A percentile compares a stretch with the other conserved stretches of the same genome.
Evolutionary conservation across 2,329 filamentous ascomycete genomes (phyloP).

Genomic region (Falciphora oryzae): DNA sequence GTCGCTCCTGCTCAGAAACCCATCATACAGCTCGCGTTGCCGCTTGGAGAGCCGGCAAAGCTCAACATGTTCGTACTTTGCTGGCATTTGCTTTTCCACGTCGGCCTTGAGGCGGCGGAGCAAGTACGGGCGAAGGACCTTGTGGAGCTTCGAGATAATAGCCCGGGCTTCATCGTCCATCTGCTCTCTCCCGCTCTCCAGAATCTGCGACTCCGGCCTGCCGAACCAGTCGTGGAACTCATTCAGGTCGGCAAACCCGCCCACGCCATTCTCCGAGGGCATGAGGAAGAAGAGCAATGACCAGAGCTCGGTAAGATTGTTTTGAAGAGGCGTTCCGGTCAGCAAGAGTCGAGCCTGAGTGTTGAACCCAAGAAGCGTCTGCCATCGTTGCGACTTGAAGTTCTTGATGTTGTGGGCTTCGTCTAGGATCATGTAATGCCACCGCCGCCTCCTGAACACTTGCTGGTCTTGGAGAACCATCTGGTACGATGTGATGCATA

Average conservation of each 20-base stretch:
- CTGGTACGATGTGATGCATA: conserved; percentile 96
- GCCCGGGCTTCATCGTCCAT: conserved; percentile 91
- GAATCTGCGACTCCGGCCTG: conserved; percentile 89
- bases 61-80: conserved; percentile 94
- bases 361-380: conserved; percentile 88
- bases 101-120: conserved; percentile 89
- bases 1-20: conserved; percentile 85
- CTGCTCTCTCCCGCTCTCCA: conserved; percentile 88
- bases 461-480: conserved; percentile 90
- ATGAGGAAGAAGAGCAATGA: conserved; percentile 94
- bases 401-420: conserved; percentile 99
- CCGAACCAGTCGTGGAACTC: conserved; percentile 97
- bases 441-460: conserved; percentile 84
- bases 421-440: conserved; percentile 98
- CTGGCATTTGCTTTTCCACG: conserved; percentile 98
- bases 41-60: conserved; percentile 93
- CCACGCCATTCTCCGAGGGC: conserved; percentile 80
- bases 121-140: conserved; percentile 86
- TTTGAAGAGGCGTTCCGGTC: conserved; percentile 92
- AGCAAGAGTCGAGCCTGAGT: conserved; percentile 81
- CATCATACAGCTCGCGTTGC: conserved; percentile 92
- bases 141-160: conserved; percentile 89
- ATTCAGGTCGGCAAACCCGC: conserved; percentile 88
- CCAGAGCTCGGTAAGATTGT: conserved; percentile 95
- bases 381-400: conserved; percentile 96